Percentiles rank a stretch among this genome's conserved stretches.
phyloP scores from a whole-genome alignment of 176 grass and related monocot genomes.

The Triticum monococcum region DNA sequence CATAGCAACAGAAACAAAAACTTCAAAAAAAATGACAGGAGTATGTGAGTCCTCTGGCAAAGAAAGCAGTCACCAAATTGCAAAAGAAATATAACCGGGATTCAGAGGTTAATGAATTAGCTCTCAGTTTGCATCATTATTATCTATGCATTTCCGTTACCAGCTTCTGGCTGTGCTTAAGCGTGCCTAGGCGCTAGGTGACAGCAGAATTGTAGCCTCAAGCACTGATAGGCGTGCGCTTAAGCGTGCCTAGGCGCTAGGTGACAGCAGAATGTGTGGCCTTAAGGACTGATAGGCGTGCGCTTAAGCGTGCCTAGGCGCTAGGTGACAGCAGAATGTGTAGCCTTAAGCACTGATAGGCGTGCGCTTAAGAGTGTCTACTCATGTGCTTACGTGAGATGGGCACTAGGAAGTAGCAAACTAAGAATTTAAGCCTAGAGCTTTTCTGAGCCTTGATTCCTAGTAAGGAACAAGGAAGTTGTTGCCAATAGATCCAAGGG shows the following conservation, averaged over 20 bases:
- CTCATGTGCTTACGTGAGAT: neutral
- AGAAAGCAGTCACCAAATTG: neutral
- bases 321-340: neutral
- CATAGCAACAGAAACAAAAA: slow-evolving; percentile 11
- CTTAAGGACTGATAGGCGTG: neutral
- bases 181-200: neutral
- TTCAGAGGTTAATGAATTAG: neutral
- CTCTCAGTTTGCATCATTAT: neutral
- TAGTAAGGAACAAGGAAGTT: neutral
- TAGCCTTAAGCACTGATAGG: neutral
- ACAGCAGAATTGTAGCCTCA: neutral
- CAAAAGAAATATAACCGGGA: neutral
- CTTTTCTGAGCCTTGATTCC: neutral
- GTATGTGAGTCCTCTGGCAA: neutral
- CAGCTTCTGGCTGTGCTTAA: neutral
- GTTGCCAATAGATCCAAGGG: neutral
- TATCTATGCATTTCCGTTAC: neutral
- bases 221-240: neutral
- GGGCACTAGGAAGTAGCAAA: neutral
- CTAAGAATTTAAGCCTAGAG: neutral
- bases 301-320: neutral
- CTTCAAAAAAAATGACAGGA: neutral
- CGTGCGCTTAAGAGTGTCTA: neutral
- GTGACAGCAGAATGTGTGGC: neutral
- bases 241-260: neutral